These are phyloP conservation scores for Calonectria hawksworthii DNA, from an alignment of 2,329 filamentous ascomycete species.

Conservation along the genomic window DNA sequence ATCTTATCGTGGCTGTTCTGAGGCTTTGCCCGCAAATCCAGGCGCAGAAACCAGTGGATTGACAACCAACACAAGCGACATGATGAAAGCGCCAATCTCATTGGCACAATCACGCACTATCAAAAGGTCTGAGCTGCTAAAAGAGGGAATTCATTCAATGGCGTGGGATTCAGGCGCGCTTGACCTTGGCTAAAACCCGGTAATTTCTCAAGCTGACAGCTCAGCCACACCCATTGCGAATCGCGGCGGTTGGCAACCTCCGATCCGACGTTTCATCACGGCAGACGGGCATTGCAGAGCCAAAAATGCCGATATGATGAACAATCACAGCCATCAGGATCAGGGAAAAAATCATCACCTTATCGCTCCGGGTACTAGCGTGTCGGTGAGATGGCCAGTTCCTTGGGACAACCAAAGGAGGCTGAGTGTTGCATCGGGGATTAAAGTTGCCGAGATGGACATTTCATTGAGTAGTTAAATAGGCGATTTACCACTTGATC, in stretches of 20 bases:
- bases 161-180: neutral
- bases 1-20: neutral
- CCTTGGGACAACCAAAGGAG: neutral
- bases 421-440: slow-evolving; percentile 7
- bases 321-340: neutral
- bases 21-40: too few species aligned
- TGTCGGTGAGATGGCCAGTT: neutral
- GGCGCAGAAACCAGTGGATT: neutral
- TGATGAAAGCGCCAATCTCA: neutral
- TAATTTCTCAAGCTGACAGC: neutral
- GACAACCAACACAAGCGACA: neutral
- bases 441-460: neutral
- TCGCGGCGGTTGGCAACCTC: slow-evolving; percentile 3
- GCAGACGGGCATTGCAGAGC: neutral
- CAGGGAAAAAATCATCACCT: neutral
- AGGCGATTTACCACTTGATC: neutral
- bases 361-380: neutral
- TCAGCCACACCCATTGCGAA: slow-evolving; percentile 9
- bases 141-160: neutral
- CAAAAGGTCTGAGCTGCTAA: neutral
- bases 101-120: neutral
- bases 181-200: neutral
- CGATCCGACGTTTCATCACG: neutral
- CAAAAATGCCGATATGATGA: slow-evolving; percentile 7
- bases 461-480: neutral